A percentile compares a stretch with the other conserved stretches of the same genome.
Evolutionary conservation across 73 alveolate species (phyloP).

Genomic region (Paramecium caudatum): DNA sequence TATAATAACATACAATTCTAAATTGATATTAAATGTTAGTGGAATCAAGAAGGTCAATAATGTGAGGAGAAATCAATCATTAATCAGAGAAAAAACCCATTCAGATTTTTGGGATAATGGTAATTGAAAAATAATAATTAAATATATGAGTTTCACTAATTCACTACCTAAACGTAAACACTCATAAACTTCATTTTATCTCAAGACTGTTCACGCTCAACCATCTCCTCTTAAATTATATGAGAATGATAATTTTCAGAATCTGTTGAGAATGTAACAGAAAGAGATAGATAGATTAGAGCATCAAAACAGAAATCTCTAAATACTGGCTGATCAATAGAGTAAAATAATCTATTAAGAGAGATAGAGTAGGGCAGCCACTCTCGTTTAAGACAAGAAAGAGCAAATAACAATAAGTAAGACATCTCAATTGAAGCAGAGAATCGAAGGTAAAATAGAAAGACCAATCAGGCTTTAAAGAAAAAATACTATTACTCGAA

Average conservation of each 20-base stretch:
- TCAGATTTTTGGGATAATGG: neutral
- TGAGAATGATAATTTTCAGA: neutral
- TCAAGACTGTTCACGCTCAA: neutral
- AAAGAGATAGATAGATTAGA: slow-evolving; percentile 62
- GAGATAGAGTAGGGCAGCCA: slow-evolving; percentile 33
- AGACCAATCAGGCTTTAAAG: neutral
- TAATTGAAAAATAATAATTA: too few species aligned
- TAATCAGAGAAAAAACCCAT: neutral
- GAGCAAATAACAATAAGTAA: slow-evolving; percentile 10
- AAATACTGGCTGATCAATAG: slow-evolving; percentile 27
- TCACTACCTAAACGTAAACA: neutral
- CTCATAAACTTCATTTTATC: too few species aligned
- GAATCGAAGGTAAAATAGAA: neutral
- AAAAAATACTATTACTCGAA: slow-evolving; percentile 14
- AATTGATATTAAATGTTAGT: too few species aligned
- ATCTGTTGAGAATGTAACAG: slow-evolving; percentile 27
- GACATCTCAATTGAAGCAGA: neutral
- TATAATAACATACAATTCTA: too few species aligned
- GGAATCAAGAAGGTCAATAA: too few species aligned
- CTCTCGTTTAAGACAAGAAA: slow-evolving; percentile 7
- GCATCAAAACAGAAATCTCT: slow-evolving; percentile 51
- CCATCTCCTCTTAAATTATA: neutral
- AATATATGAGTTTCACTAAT: neutral
- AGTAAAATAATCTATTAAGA: slow-evolving; percentile 43
- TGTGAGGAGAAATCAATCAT: neutral